These are phyloP conservation scores for Hordeum marinum DNA, from an alignment of 176 grass and related monocot species.

Conservation along the genomic window DNA sequence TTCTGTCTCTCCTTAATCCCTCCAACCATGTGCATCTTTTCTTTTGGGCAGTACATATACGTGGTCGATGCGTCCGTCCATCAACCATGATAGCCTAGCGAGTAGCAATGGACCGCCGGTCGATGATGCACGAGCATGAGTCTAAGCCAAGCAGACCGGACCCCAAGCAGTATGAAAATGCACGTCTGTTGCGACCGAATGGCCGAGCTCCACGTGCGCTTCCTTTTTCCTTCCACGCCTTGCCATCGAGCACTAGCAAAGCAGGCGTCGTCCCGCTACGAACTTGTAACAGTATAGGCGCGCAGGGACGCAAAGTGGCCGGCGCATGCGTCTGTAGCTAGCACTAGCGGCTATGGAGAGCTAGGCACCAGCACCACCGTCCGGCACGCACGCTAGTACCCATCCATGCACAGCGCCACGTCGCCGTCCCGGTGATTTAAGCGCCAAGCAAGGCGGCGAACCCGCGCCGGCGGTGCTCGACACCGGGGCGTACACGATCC, in stretches of 20 bases:
- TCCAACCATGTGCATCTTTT: not conserved
- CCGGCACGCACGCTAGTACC: not conserved
- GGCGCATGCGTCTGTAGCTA: not conserved
- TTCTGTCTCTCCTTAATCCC: not conserved
- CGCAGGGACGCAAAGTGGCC: not conserved
- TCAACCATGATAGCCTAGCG: not conserved
- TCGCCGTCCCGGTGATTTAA: slow-evolving; percentile 9
- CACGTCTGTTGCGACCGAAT: not conserved
- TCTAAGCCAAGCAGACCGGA: not conserved
- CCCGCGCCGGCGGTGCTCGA: not conserved
- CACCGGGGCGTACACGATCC: not conserved
- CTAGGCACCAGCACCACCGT: not conserved
- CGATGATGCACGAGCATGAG: not conserved
- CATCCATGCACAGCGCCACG: not conserved
- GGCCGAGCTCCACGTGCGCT: slow-evolving; percentile 9
- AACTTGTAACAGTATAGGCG: no score
- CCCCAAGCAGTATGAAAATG: not conserved
- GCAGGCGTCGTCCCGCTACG: no score
- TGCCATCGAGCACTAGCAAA: not conserved
- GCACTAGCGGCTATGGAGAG: not conserved
- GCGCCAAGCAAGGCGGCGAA: slow-evolving; percentile 7
- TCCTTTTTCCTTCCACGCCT: not conserved
- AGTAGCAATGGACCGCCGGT: not conserved
- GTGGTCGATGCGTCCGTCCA: not conserved
- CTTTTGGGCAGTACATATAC: not conserved